Conservation (phyloP, 176 grass and related monocot genomes). For the Hyparrhenia diplandra region DNA sequence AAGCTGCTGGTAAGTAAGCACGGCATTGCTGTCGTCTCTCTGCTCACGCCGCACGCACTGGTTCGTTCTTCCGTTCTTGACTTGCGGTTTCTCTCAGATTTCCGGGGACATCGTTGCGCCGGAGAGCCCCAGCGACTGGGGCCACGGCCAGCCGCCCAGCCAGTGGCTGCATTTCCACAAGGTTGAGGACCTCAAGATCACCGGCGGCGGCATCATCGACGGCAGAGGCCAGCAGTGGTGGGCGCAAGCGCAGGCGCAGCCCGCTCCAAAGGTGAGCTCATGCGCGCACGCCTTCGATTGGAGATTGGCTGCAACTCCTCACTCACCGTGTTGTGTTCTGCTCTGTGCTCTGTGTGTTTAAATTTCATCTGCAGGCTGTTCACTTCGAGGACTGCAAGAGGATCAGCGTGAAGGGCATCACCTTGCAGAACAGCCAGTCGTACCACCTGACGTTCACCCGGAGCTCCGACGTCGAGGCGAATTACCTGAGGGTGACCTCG, state of each 20-base stretch:
- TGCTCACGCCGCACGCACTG: background rate
- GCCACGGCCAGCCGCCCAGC: background rate
- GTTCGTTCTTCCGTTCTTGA: background rate
- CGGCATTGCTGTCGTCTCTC: background rate
- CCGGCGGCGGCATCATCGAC: slow-evolving; percentile 62
- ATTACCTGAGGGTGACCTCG: slow-evolving; percentile 51
- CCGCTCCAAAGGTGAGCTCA: slow-evolving; percentile 40
- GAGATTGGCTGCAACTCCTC: background rate
- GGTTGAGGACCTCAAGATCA: slow-evolving; percentile 33
- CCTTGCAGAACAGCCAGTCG: slow-evolving; percentile 53
- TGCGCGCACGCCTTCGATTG: background rate
- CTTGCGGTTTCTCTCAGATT: slow-evolving; percentile 17
- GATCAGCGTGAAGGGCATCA: slow-evolving; percentile 43
- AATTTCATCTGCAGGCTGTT: slow-evolving; percentile 42
- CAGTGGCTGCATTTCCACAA: slow-evolving; percentile 50
- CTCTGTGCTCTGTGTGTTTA: no score
- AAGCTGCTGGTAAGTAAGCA: slow-evolving; percentile 33
- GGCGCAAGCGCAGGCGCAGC: slow-evolving; percentile 30
- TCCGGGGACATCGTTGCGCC: slow-evolving; percentile 49
- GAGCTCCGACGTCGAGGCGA: slow-evolving; percentile 45
- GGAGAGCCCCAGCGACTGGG: slow-evolving; percentile 47
- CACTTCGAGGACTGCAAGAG: slow-evolving; percentile 58
- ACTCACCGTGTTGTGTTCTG: no score
- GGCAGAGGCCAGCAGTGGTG: slow-evolving; percentile 69
- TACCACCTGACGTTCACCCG: slow-evolving; percentile 63